These are phyloP conservation scores for Leucosporidium yakuticum DNA, from an alignment of 768 basidiomycete species.

Conservation along the genomic window DNA sequence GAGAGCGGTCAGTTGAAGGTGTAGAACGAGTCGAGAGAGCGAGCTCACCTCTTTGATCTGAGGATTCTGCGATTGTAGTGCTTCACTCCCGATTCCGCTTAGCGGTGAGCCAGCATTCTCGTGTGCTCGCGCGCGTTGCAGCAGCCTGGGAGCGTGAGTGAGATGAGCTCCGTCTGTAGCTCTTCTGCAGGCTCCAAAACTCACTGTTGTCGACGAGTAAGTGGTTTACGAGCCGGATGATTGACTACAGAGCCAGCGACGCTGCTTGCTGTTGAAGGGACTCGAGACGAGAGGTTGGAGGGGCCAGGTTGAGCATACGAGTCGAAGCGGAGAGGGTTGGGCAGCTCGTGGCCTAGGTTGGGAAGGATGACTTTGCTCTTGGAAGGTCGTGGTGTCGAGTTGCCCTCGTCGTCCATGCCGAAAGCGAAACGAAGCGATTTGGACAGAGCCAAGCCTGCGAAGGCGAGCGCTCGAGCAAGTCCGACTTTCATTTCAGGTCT, in stretches of 20 bases:
- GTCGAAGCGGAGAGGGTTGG: background rate
- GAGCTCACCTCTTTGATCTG: conserved; percentile 3
- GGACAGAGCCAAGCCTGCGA: too few relatives aligned
- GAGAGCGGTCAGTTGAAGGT: background rate
- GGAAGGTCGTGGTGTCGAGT: too few relatives aligned
- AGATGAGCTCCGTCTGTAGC: background rate
- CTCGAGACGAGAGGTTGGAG: background rate
- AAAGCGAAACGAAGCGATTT: too few relatives aligned
- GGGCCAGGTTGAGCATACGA: background rate
- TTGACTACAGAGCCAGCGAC: background rate
- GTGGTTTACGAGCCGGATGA: too few relatives aligned
- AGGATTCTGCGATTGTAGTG: background rate
- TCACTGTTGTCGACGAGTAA: background rate
- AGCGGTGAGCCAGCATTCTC: background rate
- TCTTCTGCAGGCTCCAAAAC: background rate
- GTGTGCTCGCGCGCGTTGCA: background rate
- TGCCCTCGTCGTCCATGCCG: too few relatives aligned
- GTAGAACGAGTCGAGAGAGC: background rate
- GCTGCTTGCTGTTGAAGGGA: background rate
- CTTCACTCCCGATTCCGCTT: background rate
- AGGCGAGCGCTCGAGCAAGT: too few relatives aligned
- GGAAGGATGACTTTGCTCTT: too few relatives aligned
- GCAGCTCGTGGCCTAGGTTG: background rate
- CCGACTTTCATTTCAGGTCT: too few relatives aligned
- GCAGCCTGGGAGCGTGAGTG: background rate